phyloP scores from a whole-genome alignment of 2,329 filamentous ascomycete species.

The Talaromyces sp. region DNA sequence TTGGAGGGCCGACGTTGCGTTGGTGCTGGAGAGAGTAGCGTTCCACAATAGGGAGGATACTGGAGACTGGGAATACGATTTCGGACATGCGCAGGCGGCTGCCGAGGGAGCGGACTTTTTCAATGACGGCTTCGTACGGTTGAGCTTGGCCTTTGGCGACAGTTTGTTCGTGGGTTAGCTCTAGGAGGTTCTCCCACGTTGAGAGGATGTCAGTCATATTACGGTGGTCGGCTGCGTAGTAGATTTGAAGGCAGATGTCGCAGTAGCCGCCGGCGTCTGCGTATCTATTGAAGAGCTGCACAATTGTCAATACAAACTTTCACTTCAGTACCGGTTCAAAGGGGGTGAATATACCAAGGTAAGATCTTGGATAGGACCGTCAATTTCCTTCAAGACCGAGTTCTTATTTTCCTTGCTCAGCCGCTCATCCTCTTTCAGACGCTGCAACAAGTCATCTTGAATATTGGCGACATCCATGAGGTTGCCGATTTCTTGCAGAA shows the following conservation, averaged over 20 bases:
- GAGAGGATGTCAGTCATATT: conserved; percentile 77
- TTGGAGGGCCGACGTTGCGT: conserved; percentile 45
- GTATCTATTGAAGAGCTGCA: conserved; percentile 84
- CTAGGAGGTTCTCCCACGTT: conserved; percentile 80
- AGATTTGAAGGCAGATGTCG: conserved; percentile 89
- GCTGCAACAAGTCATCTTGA: conserved; percentile 83
- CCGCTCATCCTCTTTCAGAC: conserved; percentile 68
- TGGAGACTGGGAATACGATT: conserved; percentile 52
- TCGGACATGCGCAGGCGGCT: conserved; percentile 55
- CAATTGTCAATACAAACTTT: background rate
- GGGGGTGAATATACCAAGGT: conserved; percentile 60
- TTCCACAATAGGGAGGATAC: conserved; percentile 55
- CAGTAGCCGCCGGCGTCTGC: conserved; percentile 90
- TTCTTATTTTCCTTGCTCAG: conserved; percentile 60
- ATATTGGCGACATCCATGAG: conserved; percentile 90
- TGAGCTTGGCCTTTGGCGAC: conserved; percentile 40
- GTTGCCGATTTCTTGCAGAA: conserved; percentile 80
- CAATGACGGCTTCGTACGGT: conserved; percentile 49
- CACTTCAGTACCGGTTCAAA: background rate
- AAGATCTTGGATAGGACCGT: conserved; percentile 73
- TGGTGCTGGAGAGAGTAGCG: conserved; percentile 51
- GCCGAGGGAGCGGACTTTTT: conserved; percentile 56
- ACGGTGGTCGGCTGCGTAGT: conserved; percentile 85
- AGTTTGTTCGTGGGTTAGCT: conserved; percentile 61
- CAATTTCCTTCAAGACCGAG: conserved; percentile 64